Conservation (phyloP, 495 filamentous ascomycete genomes). For the Schizothecium vesticola region DNA sequence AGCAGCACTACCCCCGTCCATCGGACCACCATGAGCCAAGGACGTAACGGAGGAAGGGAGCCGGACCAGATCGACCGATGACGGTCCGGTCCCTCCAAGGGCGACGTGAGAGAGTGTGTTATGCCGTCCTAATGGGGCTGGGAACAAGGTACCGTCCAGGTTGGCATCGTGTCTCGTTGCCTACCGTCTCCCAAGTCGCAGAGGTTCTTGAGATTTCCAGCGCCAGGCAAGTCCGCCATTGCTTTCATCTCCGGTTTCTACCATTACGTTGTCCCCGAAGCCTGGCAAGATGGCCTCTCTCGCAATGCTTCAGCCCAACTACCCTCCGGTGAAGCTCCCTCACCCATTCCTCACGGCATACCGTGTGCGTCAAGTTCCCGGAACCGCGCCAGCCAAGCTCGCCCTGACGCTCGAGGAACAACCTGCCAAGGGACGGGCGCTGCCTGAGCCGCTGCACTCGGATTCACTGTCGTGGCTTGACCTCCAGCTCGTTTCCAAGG, state of each 20-base stretch:
- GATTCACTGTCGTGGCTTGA: slow-evolving; percentile 31
- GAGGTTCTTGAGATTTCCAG: neutral
- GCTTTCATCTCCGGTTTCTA: neutral
- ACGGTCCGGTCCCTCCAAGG: neutral
- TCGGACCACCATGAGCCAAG: neutral
- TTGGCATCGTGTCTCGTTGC: neutral
- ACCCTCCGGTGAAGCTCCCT: slow-evolving; percentile 29
- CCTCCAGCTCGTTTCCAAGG: slow-evolving; percentile 26
- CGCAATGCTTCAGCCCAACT: neutral
- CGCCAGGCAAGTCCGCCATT: neutral
- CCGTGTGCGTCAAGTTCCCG: slow-evolving; percentile 18
- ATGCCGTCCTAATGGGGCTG: neutral
- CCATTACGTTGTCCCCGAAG: neutral
- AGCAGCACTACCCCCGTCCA: neutral
- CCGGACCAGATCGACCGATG: neutral
- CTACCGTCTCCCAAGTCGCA: neutral
- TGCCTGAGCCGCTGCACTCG: slow-evolving; percentile 30
- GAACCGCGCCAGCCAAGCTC: slow-evolving; percentile 9
- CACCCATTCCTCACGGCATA: slow-evolving; percentile 39
- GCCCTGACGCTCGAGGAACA: slow-evolving; percentile 18
- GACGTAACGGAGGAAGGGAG: neutral
- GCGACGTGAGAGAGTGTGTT: neutral
- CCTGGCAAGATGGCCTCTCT: neutral
- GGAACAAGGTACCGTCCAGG: neutral
- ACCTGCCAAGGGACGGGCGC: slow-evolving; percentile 6